Conservation (phyloP, 805 yeast genomes). For the Crinitomyces ghanaensis region DNA sequence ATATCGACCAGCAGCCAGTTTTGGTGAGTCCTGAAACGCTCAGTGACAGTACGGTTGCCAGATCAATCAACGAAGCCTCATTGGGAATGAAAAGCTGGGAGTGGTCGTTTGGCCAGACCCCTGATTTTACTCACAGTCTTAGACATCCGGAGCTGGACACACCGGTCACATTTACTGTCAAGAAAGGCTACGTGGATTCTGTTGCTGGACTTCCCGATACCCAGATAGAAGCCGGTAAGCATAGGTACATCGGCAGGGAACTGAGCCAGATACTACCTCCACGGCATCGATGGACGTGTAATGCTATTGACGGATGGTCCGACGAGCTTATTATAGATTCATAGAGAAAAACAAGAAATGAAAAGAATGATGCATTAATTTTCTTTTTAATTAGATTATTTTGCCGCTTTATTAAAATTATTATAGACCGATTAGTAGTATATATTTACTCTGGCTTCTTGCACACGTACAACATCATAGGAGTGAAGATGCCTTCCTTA, state of each 20-base stretch:
- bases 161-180: constrained; percentile 34
- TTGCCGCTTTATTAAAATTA: no score
- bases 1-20: constrained; percentile 4
- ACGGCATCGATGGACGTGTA: background rate
- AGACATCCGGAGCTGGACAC: constrained; percentile 26
- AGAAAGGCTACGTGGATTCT: constrained; percentile 31
- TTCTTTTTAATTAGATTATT: no score
- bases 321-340: background rate
- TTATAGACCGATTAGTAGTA: no score
- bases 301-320: constrained; percentile 6
- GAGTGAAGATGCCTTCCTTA: constrained; percentile 78
- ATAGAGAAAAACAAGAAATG: background rate
- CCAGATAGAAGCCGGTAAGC: constrained; percentile 15
- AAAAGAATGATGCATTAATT: no score
- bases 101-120: constrained; percentile 72
- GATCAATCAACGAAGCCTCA: constrained; percentile 14
- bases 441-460: constrained; percentile 51
- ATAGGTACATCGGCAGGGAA: constrained; percentile 3
- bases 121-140: constrained; percentile 51
- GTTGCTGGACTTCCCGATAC: constrained; percentile 10
- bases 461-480: constrained; percentile 90
- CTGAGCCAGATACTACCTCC: background rate
- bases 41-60: constrained; percentile 10
- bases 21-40: constrained; percentile 2
- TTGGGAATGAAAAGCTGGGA: constrained; percentile 43